These are phyloP conservation scores for Bertia moriformis DNA, from an alignment of 2,329 filamentous ascomycete species.

Conservation along the genomic window DNA sequence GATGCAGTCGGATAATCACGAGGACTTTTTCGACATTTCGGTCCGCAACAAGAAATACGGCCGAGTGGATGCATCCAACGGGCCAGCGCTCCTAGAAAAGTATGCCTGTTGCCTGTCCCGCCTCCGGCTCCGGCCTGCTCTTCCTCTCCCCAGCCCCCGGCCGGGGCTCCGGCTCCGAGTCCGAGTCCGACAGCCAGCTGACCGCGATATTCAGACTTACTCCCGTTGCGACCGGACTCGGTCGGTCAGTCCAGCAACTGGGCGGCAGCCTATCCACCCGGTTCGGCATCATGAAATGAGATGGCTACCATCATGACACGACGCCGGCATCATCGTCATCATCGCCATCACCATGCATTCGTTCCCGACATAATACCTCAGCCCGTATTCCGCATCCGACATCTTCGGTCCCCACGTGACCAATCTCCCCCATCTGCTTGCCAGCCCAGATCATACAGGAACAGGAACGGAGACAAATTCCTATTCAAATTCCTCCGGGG, in stretches of 20 bases:
- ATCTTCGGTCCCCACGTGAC: no score
- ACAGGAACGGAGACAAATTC: no score
- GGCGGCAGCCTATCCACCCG: conserved; percentile 62
- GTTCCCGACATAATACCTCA: no score
- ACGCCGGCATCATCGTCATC: no score
- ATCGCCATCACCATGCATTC: no score
- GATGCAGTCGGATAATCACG: conserved; percentile 76
- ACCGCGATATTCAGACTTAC: conserved; percentile 50
- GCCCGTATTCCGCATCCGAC: no score
- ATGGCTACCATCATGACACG: no score
- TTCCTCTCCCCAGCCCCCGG: background rate
- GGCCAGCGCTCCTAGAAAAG: conserved; percentile 84
- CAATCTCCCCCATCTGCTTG: no score
- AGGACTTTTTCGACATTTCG: conserved; percentile 90
- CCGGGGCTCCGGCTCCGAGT: no score
- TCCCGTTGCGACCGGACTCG: conserved; percentile 42
- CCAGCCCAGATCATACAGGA: no score
- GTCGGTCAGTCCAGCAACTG: conserved; percentile 47
- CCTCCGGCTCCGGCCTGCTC: no score
- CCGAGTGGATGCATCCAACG: conserved; percentile 83
- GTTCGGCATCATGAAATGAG: conserved; percentile 42
- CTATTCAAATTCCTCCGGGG: conserved; percentile 29
- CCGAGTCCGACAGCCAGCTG: background rate
- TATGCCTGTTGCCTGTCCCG: conserved; percentile 21
- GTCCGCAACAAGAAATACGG: conserved; percentile 86